Evolutionary conservation across 345 rosid genomes (phyloP).

Genomic region (Hirschfeldia incana): DNA sequence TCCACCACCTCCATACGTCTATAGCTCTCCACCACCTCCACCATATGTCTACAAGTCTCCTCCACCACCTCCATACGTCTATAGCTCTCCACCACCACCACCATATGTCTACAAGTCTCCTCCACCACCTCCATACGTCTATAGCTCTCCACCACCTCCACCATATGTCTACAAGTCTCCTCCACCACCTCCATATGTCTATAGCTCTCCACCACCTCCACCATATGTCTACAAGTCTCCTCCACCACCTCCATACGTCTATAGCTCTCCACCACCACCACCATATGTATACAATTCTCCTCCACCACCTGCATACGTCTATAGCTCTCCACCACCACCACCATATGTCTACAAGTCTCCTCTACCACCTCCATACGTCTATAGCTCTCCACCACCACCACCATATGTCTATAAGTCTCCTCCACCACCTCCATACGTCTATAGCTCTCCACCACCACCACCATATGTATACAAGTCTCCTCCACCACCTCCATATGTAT

Average conservation of each 20-base stretch:
- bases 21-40: background rate
- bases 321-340: background rate
- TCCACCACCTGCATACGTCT: constrained; percentile 2
- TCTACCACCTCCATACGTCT: background rate
- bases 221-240: constrained; percentile 1
- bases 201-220: background rate
- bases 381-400: background rate
- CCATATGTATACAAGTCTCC: background rate
- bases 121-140: constrained; percentile 2
- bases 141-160: background rate
- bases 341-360: background rate
- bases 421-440: background rate
- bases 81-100: background rate
- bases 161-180: background rate
- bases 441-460: background rate
- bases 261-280: background rate
- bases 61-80: background rate
- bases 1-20: background rate
- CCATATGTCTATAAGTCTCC: background rate
- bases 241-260: background rate
- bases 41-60: background rate
- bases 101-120: background rate
- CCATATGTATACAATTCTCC: background rate
- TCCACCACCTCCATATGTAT: background rate
- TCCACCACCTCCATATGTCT: background rate